Evolutionary conservation across 1,284 basidiomycete species (phyloP), one percentile per base, ranked within the genome.

Genomic region (Ganoderma resinaceum): DNA sequence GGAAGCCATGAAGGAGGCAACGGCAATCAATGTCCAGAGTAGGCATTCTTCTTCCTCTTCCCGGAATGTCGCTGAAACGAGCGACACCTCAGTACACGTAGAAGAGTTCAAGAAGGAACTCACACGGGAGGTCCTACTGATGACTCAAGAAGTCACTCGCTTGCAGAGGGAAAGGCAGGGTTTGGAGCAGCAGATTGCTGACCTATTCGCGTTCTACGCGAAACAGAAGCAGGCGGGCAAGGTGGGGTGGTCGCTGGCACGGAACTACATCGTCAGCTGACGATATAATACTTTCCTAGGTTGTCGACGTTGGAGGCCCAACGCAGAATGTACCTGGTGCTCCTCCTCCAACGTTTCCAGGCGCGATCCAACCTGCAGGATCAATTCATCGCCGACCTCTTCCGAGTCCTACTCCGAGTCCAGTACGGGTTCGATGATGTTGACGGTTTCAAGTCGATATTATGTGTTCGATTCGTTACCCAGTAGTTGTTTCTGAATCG

Each of bases 1-100:
- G 12, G 95, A 96, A 74, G 93, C 94, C 20, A 96, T 96, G 94
- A 93, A 93, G 76, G 91, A 95, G 73, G 95, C 94, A 1, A 96
- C 95, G 0, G 88, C 89, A 1, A 92, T 95, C 76, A 95, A 96
- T 72, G 89, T 96, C 8, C 89, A 93, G 77, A 82, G 93, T 93
- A 78, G 80, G 86, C 77, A 37, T 49, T 52, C n/a, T 38, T 33
- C 33, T 18, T 42, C 35, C n/a, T 38, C 26, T 60, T 42, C 35
- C 23, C 23, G n/a, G 16, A 46, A 42, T 26, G 33, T 60, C 59
- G 31, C 43, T 63, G 26, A 49, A n/a, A 9, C 46, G 65, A 14
- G 4, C 40, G 46, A 61, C 40, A 53, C 58, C 16, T 16, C 72
- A 94, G 93, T 87, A 33, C 94, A 95, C 73, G 90, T 96, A 60